A percentile compares a stretch with the other conserved stretches of the same genome.
phyloP scores from a whole-genome alignment of 345 rosid species.

The Eucalyptus leucophloia region DNA sequence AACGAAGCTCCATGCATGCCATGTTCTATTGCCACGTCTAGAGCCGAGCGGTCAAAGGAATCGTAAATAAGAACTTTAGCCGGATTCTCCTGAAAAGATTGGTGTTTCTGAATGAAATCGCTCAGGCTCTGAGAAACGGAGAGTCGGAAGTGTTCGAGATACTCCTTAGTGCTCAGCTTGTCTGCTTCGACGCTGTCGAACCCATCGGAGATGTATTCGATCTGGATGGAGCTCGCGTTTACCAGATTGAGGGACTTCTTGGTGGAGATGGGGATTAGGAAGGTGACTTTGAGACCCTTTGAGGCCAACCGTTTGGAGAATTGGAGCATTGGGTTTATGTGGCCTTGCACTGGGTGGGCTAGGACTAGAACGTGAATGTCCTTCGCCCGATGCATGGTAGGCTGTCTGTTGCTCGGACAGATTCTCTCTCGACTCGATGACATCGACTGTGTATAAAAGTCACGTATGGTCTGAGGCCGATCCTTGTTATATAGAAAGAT shows the following conservation, averaged over 20 bases:
- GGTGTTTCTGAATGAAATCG: slow-evolving; percentile 1
- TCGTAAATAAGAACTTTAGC: slow-evolving; percentile 24
- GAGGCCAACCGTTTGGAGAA: slow-evolving; percentile 37
- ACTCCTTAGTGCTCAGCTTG: too few relatives aligned
- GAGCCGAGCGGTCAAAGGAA: slow-evolving; percentile 18
- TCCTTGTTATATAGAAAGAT: neutral
- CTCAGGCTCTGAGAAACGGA: slow-evolving; percentile 8
- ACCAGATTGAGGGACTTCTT: slow-evolving; percentile 12
- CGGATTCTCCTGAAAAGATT: neutral
- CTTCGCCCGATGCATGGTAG: neutral
- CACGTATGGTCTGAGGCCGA: neutral
- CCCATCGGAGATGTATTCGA: too few relatives aligned
- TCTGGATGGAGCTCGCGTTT: neutral
- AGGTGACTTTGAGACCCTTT: slow-evolving; percentile 28
- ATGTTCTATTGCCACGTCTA: slow-evolving; percentile 5
- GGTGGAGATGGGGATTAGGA: slow-evolving; percentile 3
- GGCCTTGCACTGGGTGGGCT: slow-evolving; percentile 39
- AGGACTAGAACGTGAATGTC: neutral
- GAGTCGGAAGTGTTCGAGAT: neutral
- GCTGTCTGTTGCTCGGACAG: neutral
- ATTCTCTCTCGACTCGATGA: neutral
- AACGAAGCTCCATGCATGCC: slow-evolving; percentile 4
- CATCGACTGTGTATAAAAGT: neutral
- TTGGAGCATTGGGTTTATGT: slow-evolving; percentile 40
- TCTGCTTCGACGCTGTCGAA: too few relatives aligned